A percentile compares a stretch with the other conserved stretches of the same genome.
Conservation (phyloP, 371 early-diverging fungal species). For the Rhizopus stolonifer region DNA sequence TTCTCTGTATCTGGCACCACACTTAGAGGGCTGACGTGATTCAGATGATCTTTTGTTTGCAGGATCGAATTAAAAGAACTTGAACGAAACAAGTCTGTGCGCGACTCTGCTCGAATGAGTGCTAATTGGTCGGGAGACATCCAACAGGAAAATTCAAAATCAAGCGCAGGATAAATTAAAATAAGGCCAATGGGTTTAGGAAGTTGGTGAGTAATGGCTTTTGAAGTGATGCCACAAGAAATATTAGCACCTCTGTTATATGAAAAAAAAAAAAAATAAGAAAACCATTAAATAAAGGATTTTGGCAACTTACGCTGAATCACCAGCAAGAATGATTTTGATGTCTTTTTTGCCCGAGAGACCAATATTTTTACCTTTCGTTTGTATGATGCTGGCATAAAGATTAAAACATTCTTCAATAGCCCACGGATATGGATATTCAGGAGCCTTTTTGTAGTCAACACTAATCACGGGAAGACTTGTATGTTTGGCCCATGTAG, state of each 20-base stretch:
- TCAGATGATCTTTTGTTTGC: constrained; percentile 59
- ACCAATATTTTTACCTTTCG: constrained; percentile 73
- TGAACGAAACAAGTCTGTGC: constrained; percentile 54
- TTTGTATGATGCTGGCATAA: constrained; percentile 66
- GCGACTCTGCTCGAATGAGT: constrained; percentile 47
- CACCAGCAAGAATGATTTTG: constrained; percentile 79
- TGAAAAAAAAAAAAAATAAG: background rate
- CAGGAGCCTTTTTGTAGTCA: constrained; percentile 95
- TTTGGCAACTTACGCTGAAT: constrained; percentile 84
- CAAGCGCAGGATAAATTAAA: constrained; percentile 86
- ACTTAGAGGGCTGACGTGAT: constrained; percentile 56
- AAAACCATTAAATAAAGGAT: too few relatives aligned
- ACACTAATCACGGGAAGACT: constrained; percentile 74
- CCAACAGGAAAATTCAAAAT: constrained; percentile 91
- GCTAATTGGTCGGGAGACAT: constrained; percentile 72
- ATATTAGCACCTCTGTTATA: constrained; percentile 75
- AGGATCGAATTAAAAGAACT: constrained; percentile 53
- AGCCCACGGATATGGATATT: constrained; percentile 91
- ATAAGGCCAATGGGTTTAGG: constrained; percentile 66
- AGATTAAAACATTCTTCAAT: constrained; percentile 92
- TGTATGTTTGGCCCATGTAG: constrained; percentile 68
- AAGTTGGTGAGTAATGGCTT: constrained; percentile 60
- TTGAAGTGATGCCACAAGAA: constrained; percentile 65
- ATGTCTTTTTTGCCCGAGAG: constrained; percentile 52
- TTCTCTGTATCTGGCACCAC: constrained; percentile 53